phyloP scores from a whole-genome alignment of 768 basidiomycete species.

The Trametes gibbosa region DNA sequence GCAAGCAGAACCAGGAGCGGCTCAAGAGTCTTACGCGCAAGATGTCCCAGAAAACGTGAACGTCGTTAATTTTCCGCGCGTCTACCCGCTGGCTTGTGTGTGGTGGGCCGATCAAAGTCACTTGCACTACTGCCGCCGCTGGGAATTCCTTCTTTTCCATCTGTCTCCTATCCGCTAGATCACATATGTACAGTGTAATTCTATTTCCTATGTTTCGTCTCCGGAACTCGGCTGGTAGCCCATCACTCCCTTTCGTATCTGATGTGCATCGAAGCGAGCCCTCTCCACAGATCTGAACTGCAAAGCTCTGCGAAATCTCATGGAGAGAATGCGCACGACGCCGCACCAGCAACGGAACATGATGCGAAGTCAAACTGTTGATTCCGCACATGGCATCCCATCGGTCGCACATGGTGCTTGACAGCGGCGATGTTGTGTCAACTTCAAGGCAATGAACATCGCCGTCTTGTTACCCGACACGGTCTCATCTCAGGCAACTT shows the following conservation, averaged over 20 bases:
- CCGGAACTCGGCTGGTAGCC: too few relatives aligned
- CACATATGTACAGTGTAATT: conserved; percentile 3
- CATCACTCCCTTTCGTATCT: neutral
- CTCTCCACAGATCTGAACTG: too few relatives aligned
- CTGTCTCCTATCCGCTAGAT: neutral
- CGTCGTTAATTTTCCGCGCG: too few relatives aligned
- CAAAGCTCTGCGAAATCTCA: too few relatives aligned
- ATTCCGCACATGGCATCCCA: neutral
- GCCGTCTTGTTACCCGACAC: too few relatives aligned
- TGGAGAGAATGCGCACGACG: neutral
- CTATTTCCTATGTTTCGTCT: neutral
- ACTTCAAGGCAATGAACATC: too few relatives aligned
- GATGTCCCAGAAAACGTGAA: conserved; percentile 30
- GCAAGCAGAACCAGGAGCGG: conserved; percentile 73
- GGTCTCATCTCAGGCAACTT: too few relatives aligned
- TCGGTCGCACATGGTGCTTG: neutral
- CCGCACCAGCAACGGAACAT: too few relatives aligned
- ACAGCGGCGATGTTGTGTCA: too few relatives aligned
- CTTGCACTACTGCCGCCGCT: neutral
- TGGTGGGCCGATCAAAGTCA: neutral
- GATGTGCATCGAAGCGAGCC: neutral
- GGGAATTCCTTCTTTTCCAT: neutral
- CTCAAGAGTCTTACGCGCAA: conserved; percentile 59
- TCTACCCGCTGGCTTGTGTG: too few relatives aligned
- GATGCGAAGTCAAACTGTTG: neutral